phyloP scores from a whole-genome alignment of 768 basidiomycete genomes.

The Termitomyces sp. region DNA sequence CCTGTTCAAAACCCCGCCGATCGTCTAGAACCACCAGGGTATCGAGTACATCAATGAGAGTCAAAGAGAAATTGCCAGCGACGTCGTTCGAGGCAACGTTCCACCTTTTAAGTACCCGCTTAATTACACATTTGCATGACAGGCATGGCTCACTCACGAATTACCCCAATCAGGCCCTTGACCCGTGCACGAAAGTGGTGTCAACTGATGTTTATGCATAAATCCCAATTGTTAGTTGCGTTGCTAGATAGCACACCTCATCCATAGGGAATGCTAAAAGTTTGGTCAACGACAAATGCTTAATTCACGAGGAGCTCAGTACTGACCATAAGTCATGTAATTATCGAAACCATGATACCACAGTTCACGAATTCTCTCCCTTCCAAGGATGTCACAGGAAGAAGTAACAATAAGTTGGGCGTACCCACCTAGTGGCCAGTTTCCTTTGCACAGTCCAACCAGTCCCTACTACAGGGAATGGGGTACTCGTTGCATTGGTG shows the following conservation, averaged over 20 bases:
- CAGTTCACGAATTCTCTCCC: slow-evolving; percentile 68
- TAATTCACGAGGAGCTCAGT: not conserved
- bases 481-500: slow-evolving; percentile 30
- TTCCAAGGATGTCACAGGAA: slow-evolving; percentile 21
- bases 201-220: slow-evolving; percentile 51
- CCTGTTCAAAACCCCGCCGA: slow-evolving; percentile 74
- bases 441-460: slow-evolving; percentile 60
- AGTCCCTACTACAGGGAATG: slow-evolving; percentile 27
- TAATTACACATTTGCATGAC: not conserved
- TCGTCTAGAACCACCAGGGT: slow-evolving; percentile 88
- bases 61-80: slow-evolving; percentile 88
- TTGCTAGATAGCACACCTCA: slow-evolving; percentile 48
- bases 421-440: slow-evolving; percentile 48
- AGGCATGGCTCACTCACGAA: slow-evolving; percentile 50
- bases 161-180: slow-evolving; percentile 85
- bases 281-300: slow-evolving; percentile 13
- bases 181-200: slow-evolving; percentile 82
- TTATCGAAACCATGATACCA: slow-evolving; percentile 91
- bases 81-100: slow-evolving; percentile 90
- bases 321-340: slow-evolving; percentile 81
- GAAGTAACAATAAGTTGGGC: not conserved
- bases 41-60: slow-evolving; percentile 80
- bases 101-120: slow-evolving; percentile 9
- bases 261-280: slow-evolving; percentile 76
- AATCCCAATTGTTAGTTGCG: not conserved